Base-by-base conservation (phyloP, 1,284 basidiomycete genomes). In the Microstroma glucosiphilum region DNA sequence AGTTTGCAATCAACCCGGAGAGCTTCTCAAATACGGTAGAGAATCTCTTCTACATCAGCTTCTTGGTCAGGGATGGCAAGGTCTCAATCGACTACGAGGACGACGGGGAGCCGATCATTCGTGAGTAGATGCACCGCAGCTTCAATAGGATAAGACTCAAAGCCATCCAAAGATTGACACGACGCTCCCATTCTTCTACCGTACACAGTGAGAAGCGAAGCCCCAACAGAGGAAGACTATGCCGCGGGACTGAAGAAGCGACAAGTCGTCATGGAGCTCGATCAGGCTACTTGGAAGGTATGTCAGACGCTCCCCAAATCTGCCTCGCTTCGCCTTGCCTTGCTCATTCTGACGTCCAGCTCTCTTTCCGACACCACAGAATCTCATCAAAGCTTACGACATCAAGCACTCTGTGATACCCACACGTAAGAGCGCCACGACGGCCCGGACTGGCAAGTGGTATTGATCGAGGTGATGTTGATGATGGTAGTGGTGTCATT, bases 21-120 rank as follows among this genome's bases (percentile, higher is more conserved):
- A 88, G 90, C 70, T 96, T 91, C 73, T 87, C 88, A 0, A 92
- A 96, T 77, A 90, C 90, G 0, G 89, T 96, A 21, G 92, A 96
- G 80, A 96, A 96, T 76, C 82, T 94, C 21, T 96, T 96, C 78
- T 90, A 94, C 72, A 83, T 94, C 1, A 92, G 91, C 0, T 96
- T 96, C 80, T 82, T 93, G 59, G 88, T 96, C 57, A 84, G 89
- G 54, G 91, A 94, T 70, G 89, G 88, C 13, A 86, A 86, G 73
- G 90, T 87, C 56, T 86, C 68, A 4, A 61, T 79, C 23, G 57
- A 67, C 7, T 41, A 84, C 85, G 51, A 82, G 54, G 82, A 86
- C 3, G 81, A 87, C 17, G 75, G 75, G 1, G 88, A 90, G 71
- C 88, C 88, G 2, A 80, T 87, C 7, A 85, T 92, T 43, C 87